Evolutionary conservation across 768 basidiomycete genomes (phyloP).

Genomic region (Phylloporus sp.): DNA sequence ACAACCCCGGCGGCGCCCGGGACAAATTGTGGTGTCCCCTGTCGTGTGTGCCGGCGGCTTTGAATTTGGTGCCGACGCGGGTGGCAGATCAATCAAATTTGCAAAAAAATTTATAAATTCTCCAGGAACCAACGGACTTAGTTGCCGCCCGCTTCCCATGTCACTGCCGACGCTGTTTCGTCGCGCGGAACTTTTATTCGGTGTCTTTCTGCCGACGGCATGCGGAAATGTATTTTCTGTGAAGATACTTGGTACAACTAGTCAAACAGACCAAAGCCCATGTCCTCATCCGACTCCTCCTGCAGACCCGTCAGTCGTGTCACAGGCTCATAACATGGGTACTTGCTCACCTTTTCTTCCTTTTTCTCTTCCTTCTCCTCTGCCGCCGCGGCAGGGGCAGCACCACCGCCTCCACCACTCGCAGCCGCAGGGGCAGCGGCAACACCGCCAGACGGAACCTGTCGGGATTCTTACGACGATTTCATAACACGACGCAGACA

Average conservation of each 20-base stretch:
- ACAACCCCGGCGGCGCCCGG: conserved; percentile 25
- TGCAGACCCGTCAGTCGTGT: conserved; percentile 28
- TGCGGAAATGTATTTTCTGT: background rate
- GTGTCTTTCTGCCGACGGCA: conserved; percentile 28
- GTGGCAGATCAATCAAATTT: conserved; percentile 13
- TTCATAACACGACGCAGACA: conserved; percentile 1
- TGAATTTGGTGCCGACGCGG: conserved; percentile 26
- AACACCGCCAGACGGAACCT: conserved; percentile 92
- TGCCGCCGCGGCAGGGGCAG: conserved; percentile 53
- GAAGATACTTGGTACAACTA: conserved; percentile 35
- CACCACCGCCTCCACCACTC: conserved; percentile 45
- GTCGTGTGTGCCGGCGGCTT: conserved; percentile 35
- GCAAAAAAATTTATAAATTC: conserved; percentile 9
- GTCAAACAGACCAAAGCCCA: conserved; percentile 99
- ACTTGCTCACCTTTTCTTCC: conserved; percentile 81
- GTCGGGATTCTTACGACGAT: conserved; percentile 5
- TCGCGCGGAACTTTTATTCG: conserved; percentile 14
- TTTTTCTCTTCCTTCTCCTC: conserved; percentile 87
- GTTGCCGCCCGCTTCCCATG: conserved; percentile 8
- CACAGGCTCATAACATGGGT: background rate
- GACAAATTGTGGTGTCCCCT: conserved; percentile 16
- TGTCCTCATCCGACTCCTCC: conserved; percentile 97
- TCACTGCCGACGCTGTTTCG: no score
- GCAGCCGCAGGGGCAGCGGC: conserved; percentile 48
- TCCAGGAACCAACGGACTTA: background rate